Evolutionary conservation across 2,329 filamentous ascomycete species (phyloP).

Genomic region (Monilinia aucupariae): DNA sequence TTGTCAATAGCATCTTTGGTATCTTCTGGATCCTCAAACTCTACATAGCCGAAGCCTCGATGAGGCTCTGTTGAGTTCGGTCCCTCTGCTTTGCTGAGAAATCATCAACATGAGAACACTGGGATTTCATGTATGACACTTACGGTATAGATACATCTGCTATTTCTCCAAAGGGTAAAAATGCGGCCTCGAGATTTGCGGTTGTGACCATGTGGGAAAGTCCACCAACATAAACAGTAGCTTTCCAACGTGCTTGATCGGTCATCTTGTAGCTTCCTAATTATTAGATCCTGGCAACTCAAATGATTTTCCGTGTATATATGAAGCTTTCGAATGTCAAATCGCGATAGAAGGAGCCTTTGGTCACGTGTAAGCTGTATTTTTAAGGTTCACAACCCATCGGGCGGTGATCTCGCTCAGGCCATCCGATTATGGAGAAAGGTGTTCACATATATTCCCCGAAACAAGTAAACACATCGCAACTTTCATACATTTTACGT

Average conservation of each 20-base stretch:
- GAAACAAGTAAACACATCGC: constrained; percentile 8
- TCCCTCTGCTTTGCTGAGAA: constrained; percentile 64
- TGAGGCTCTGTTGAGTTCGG: constrained; percentile 75
- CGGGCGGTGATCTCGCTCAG: constrained; percentile 13
- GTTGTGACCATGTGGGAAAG: constrained; percentile 73
- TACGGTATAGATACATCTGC: constrained; percentile 78
- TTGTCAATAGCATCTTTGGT: constrained; percentile 96
- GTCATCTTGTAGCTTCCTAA: constrained; percentile 54
- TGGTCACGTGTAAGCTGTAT: constrained; percentile 9
- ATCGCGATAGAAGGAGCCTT: neutral
- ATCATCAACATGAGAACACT: constrained; percentile 17
- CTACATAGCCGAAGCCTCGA: constrained; percentile 92
- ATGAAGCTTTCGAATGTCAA: neutral
- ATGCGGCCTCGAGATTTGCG: constrained; percentile 77
- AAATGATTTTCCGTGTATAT: neutral
- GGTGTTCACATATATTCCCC: constrained; percentile 16
- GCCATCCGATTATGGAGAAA: constrained; percentile 18
- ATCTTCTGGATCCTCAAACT: constrained; percentile 81
- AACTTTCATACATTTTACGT: neutral
- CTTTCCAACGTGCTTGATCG: constrained; percentile 77
- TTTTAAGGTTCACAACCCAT: constrained; percentile 9
- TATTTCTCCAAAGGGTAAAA: constrained; percentile 95
- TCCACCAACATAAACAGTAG: constrained; percentile 88
- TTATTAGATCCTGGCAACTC: neutral
- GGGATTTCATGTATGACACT: constrained; percentile 16